Evolutionary conservation across 2,329 filamentous ascomycete species (phyloP).

Genomic region (Ascomycota sp.): DNA sequence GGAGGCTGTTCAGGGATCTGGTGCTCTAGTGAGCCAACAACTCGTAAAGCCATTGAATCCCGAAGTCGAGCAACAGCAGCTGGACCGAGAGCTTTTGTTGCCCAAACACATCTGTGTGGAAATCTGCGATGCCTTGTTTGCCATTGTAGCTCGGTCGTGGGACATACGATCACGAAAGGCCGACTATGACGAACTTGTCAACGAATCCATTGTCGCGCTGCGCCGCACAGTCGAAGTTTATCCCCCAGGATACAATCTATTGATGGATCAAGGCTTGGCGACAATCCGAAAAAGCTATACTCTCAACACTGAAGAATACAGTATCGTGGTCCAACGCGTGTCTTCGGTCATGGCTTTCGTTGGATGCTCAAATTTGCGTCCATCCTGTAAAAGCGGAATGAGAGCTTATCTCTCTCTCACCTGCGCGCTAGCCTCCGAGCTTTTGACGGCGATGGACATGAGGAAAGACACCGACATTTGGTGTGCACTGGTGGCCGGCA

Average conservation of each 20-base stretch:
- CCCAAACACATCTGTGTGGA: slow-evolving; percentile 13
- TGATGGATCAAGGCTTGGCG: slow-evolving; percentile 10
- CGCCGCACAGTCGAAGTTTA: slow-evolving; percentile 16
- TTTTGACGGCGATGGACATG: slow-evolving; percentile 14
- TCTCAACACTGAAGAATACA: slow-evolving; percentile 4
- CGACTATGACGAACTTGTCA: slow-evolving; percentile 15
- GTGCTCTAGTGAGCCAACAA: slow-evolving; percentile 20
- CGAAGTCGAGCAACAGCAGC: neutral
- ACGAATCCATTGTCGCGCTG: slow-evolving; percentile 19
- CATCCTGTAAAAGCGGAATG: slow-evolving; percentile 8
- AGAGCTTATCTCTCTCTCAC: slow-evolving; percentile 19
- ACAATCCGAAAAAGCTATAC: slow-evolving; percentile 8
- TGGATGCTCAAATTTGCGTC: slow-evolving; percentile 21
- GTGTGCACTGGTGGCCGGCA: slow-evolving; percentile 15
- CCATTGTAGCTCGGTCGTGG: slow-evolving; percentile 8
- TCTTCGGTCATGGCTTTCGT: slow-evolving; percentile 24
- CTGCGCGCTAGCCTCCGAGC: slow-evolving; percentile 12
- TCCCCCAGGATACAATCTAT: slow-evolving; percentile 12
- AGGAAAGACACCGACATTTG: slow-evolving; percentile 13
- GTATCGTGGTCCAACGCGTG: slow-evolving; percentile 13
- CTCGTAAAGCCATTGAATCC: neutral
- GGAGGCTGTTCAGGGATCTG: slow-evolving; percentile 23
- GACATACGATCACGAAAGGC: slow-evolving; percentile 4
- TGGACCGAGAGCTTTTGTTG: slow-evolving; percentile 9
- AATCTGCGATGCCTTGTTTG: slow-evolving; percentile 16